phyloP scores from a whole-genome alignment of 495 filamentous ascomycete genomes.

The Bryoglossum gracile region DNA sequence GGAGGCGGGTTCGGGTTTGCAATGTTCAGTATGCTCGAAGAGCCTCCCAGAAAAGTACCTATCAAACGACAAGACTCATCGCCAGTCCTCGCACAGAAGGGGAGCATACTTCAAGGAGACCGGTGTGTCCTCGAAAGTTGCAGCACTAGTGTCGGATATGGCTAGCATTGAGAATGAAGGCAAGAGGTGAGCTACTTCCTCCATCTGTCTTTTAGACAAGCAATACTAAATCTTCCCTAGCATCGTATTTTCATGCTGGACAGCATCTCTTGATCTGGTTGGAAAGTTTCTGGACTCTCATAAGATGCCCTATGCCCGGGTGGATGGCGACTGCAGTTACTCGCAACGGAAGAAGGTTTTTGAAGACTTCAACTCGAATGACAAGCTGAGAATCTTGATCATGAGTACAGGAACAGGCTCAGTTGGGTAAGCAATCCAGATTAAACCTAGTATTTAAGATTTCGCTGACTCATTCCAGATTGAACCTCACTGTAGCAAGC shows the following conservation, averaged over 20 bases:
- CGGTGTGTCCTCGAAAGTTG: constrained; percentile 32
- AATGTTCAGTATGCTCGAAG: constrained; percentile 9
- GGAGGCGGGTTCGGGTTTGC: too few relatives aligned
- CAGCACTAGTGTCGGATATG: constrained; percentile 30
- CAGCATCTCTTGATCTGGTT: constrained; percentile 36
- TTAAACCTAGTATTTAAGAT: too few relatives aligned
- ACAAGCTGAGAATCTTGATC: constrained; percentile 31
- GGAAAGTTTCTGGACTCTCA: constrained; percentile 13
- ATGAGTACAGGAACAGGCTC: constrained; percentile 48
- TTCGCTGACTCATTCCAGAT: too few relatives aligned
- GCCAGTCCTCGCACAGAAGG: not conserved
- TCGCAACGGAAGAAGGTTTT: constrained; percentile 28
- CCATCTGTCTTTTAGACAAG: too few relatives aligned
- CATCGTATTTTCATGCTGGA: constrained; percentile 50
- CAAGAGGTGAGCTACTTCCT: constrained; percentile 33
- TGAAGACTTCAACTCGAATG: constrained; percentile 27
- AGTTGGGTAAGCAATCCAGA: constrained; percentile 34
- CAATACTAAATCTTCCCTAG: too few relatives aligned
- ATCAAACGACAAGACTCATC: not conserved
- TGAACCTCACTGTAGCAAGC: constrained; percentile 42
- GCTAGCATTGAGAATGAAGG: constrained; percentile 19
- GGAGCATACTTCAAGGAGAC: constrained; percentile 3
- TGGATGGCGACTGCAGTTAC: constrained; percentile 33
- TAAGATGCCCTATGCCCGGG: constrained; percentile 29
- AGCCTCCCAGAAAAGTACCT: constrained; percentile 4